Evolutionary conservation across 108 stramenopile species (phyloP), one percentile per base, ranked within the genome.

Genomic region (Nannochloropsis gaditana): DNA sequence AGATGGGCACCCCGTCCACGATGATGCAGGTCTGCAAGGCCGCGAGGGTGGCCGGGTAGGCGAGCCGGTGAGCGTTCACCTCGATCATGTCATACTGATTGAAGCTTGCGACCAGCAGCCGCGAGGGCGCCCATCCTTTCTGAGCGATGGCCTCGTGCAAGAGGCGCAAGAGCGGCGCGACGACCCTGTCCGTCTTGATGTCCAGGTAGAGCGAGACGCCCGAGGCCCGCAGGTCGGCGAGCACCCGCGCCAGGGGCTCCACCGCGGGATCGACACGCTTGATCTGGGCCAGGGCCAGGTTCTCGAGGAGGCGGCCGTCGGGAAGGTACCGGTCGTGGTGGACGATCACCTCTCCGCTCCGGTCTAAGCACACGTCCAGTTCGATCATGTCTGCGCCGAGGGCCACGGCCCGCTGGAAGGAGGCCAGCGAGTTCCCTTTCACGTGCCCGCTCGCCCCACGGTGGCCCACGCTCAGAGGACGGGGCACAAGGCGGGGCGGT

Each of bases 71-170:
- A n/a, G 59, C 59, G 59, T 73, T 73, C 59, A 73, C 59, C n/a
- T 73, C 59, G 59, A 73, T 73, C 59, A 73, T 73, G 59, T 73
- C 59, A 73, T 73, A 73, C 59, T 73, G 59, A n/a, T 73, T 73
- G 6, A 73, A 73, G 8, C 59, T 73, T 2, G 59, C 59, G 59
- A 73, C n/a, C 19, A 73, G 59, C 1, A 73, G n/a, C 59, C 59
- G 15, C 15, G 59, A n/a, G n/a, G n/a, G 59, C 59, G 15, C 59
- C 59, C 59, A 73, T 15, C 59, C 59, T n/a, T n/a, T n/a, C 59
- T n/a, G 15, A 2, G n/a, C 15, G 59, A 73, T 73, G 19, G 59
- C 59, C 8, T 8, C 59, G 59, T 73, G 59, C 59, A 73, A 73
- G 19, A 73, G n/a, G 19, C 59, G 59, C 59, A 73, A 2, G 19